Base-by-base conservation (phyloP, 768 basidiomycete genomes). In the Ramaria sp. region DNA sequence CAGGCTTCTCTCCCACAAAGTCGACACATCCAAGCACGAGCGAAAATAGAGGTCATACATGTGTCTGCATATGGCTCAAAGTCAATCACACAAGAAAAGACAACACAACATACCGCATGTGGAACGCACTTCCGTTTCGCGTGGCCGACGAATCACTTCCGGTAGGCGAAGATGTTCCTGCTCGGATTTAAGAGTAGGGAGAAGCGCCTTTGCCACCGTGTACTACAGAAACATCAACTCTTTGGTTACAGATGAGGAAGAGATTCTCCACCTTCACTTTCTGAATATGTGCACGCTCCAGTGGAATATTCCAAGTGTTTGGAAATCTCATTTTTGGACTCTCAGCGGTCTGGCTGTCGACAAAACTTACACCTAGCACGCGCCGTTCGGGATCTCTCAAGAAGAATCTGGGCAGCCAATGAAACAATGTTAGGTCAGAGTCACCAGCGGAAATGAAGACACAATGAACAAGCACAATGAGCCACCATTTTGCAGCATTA, bases 1-100 rank as follows among this genome's bases (percentile, higher is more conserved):
- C 94, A 97, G 8, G 87, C 81, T 67, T 96, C 94, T 9, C 89
- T 81, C 4, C 90, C 94, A 65, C 94, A 97, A 37, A 79, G 64
- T n/a, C 85, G 77, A 65, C 92, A 95, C 78, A 94, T 87, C 82
- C 88, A 95, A 28, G 82, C 85, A 55, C 81, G 82, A 5, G 86
- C 85, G 67, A 95, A 95, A 55, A 95, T 81, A 12, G 92, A 94
- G 4, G 90, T 93, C 76, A 90, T 87, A 67, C 93, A 96, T 1
- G 87, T 90, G 67, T 96, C 92, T 95, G 64, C n/a, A 18, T 25
- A 25, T 25, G 48, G 30, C 27, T 13, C 24, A 9, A 47, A 8
- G 15, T 22, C 12, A 30, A 41, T 41, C 4, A n/a, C 20, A 36
- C 16, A 20, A 12, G 44, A 30, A 37, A 47, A 27, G 32, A 25